Evolutionary conservation across 768 basidiomycete genomes (phyloP).

Genomic region (Rhizopogon vesiculosus): DNA sequence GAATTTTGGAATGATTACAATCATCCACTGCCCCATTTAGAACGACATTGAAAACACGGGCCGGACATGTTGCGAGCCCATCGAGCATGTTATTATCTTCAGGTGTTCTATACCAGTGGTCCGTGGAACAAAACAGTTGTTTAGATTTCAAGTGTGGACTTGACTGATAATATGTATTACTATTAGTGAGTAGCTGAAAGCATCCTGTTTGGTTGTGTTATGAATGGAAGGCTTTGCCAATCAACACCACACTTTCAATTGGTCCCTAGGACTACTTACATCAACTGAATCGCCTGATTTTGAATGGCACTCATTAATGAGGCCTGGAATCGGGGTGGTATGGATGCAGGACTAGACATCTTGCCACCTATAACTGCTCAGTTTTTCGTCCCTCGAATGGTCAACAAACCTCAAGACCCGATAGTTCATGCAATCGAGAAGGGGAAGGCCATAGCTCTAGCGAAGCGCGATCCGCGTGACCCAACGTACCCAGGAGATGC

Average conservation of each 20-base stretch:
- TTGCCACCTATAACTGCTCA: constrained; percentile 37
- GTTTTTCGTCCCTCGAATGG: constrained; percentile 63
- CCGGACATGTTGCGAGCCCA: too few relatives aligned
- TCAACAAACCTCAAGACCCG: constrained; percentile 75
- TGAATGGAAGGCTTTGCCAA: background rate
- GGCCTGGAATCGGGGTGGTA: background rate
- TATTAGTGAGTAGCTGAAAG: too few relatives aligned
- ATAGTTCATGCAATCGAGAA: constrained; percentile 55
- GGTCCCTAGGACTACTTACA: background rate
- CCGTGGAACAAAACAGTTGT: background rate
- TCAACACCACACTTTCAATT: background rate
- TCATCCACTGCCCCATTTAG: background rate
- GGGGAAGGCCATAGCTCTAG: background rate
- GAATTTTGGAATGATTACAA: too few relatives aligned
- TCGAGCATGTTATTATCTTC: too few relatives aligned
- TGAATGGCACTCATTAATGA: background rate
- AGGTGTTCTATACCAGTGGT: too few relatives aligned
- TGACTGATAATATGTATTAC: too few relatives aligned
- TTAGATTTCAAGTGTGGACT: background rate
- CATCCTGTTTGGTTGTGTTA: background rate
- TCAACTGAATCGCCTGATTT: background rate
- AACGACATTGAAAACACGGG: background rate
- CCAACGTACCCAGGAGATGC: background rate
- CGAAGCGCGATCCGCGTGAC: background rate
- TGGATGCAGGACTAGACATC: constrained; percentile 12